Evolutionary conservation across 768 basidiomycete genomes (phyloP), one percentile per base, ranked within the genome.

Genomic region (Collybia sp.): DNA sequence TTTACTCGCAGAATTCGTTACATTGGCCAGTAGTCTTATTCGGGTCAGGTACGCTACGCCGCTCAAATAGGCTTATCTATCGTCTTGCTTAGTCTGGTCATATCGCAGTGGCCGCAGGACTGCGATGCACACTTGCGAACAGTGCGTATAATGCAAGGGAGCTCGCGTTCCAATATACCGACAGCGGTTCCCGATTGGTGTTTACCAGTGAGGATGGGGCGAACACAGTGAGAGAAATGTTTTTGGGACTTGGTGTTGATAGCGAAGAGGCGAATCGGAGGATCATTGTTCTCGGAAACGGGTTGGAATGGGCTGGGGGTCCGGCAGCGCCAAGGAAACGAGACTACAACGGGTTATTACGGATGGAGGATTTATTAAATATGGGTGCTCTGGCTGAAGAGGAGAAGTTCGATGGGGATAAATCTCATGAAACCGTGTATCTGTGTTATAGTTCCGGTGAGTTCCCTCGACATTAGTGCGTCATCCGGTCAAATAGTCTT

Each of bases 41-140:
- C 53, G 77, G 77, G 13, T 64, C 70, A 46, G 68, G 75, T 70
- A 35, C 18, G 62, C 55, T 19, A 8, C 25, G 8, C 8, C 25
- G 8, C 25, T 25, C 25, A 25, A 25, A 25, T 25, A 8, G 8
- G 25, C 25, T 25, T 8, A 8, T 25, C 25, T 8, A 8, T 25
- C 25, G 8, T 25, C 25, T 25, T n/a, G n/a, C 25, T 25, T 25
- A 25, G 25, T 25, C 25, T 8, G 3, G 8, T 25, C 8, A 8
- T 8, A 25, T 25, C 35, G 25, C 38, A 58, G 68, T 83, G 36
- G 83, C 89, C 0, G 85, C 83, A 0, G 87, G 86, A 3, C 57
- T 88, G 12, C 66, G 77, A 37, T 76, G 78, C 43, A 87, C 89
- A 0, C 78, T 88, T 12, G 85, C 85, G 12, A 93, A 91, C 59